Base-by-base conservation (phyloP, 176 grass and related monocot species). In the Leersia perrieri region DNA sequence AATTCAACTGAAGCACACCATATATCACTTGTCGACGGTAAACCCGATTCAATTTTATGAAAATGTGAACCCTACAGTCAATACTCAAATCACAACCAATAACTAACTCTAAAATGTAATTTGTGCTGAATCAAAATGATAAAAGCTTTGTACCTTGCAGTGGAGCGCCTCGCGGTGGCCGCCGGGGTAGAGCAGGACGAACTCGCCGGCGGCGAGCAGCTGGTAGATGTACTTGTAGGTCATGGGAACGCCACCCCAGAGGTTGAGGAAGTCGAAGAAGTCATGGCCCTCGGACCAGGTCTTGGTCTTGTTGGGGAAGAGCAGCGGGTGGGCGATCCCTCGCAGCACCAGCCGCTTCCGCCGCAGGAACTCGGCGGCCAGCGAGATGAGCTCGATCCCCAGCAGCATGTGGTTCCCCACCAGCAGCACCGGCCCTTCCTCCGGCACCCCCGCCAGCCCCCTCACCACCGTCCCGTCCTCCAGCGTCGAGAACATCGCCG, bases 381-480 rank as follows among this genome's bases (percentile, higher is more conserved):
- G 88, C 34, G 88, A 87, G 76, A 94, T 77, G 23, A 94, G 49
- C 57, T 94, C 91, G 66, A 90, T 84, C 1, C 91, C 91, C 63
- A 94, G 68, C 18, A 91, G 81, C 88, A 94, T 91, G 82, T 94
- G 91, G 77, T 94, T 94, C 66, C 91, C 91, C 29, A 94, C 92
- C 13, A 94, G 77, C 60, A 94, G 75, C 40, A 94, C 89, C 2
- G 92, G 88, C 5, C 89, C 92, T 3, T 86, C 74, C 60, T 86
- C 74, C 4, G 92, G 89, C 20, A 94, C 72, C 5, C 88, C 88
- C 8, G 75, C 84, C 13, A 94, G 83, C 33, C 85, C 88, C 32
- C 74, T 38, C 22, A 94, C 82, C 11, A 91, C 84, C 5, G 27
- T 73, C 14, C 89, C 83, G 47, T 91, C 86, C 42, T 72, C 65